Conservation (phyloP, 345 rosid species). For the Gossypium sturtianum region DNA sequence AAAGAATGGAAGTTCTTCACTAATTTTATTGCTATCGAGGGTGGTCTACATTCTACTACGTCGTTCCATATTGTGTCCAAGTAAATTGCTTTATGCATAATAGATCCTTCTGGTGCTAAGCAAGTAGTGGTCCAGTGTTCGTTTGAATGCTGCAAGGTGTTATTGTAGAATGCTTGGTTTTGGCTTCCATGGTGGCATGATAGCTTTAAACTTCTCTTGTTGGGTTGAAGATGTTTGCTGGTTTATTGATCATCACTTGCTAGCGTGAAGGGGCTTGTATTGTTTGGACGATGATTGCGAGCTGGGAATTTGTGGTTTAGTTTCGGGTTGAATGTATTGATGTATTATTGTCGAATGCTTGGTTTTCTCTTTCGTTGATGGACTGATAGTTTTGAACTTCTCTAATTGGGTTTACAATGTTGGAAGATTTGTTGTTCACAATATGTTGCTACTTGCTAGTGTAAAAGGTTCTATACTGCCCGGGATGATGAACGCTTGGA, state of each 20-base stretch:
- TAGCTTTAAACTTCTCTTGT: neutral
- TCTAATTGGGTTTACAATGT: neutral
- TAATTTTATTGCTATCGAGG: neutral
- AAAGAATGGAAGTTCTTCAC: neutral
- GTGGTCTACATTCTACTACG: neutral
- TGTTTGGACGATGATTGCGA: neutral
- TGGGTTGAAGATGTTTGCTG: neutral
- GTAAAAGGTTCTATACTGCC: neutral
- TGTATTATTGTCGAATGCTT: neutral
- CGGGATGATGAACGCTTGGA: neutral
- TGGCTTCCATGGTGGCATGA: neutral
- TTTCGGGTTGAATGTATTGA: neutral
- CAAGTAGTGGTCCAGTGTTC: neutral
- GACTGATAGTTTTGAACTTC: neutral
- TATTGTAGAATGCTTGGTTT: neutral
- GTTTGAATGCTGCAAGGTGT: neutral
- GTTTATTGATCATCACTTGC: neutral
- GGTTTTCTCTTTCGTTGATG: neutral
- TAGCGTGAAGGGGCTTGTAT: neutral
- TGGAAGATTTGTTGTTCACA: neutral
- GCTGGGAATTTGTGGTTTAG: neutral
- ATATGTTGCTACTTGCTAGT: neutral
- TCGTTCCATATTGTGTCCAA: neutral
- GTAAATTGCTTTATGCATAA: neutral
- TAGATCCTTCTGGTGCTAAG: neutral